A percentile compares a stretch with the other conserved stretches of the same genome.
Conservation (phyloP, 169 alveolate genomes). For the Eimeria tenella region DNA sequence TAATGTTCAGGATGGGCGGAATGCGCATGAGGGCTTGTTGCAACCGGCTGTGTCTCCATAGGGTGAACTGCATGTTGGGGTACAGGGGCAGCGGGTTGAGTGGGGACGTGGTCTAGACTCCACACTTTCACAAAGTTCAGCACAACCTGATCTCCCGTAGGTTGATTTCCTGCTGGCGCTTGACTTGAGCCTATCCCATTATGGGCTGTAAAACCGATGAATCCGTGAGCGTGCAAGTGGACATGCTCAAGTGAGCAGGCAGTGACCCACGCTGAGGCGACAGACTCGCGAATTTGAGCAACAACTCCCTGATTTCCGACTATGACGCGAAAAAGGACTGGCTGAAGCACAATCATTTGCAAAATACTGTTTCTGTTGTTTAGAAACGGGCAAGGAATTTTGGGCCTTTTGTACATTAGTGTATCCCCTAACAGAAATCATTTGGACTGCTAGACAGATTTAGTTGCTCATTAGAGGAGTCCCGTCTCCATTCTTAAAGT, state of each 20-base stretch:
- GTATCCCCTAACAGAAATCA: no score
- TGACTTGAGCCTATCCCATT: slow-evolving; percentile 73
- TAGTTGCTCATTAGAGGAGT: no score
- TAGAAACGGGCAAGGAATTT: no score
- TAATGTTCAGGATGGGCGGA: slow-evolving; percentile 43
- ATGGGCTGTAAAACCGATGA: slow-evolving; percentile 83
- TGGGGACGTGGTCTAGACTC: slow-evolving; percentile 79
- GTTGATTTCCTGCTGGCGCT: slow-evolving; percentile 40
- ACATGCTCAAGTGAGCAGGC: slow-evolving; percentile 80
- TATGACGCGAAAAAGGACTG: slow-evolving; percentile 79
- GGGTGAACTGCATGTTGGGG: slow-evolving; percentile 43
- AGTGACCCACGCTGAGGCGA: slow-evolving; percentile 82
- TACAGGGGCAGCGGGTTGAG: slow-evolving; percentile 26
- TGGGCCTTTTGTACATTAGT: no score
- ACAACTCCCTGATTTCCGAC: slow-evolving; percentile 83
- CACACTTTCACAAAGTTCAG: slow-evolving; percentile 74
- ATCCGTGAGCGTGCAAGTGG: slow-evolving; percentile 79
- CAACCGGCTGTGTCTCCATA: not conserved
- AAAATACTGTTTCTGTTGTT: not conserved
- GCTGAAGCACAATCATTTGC: slow-evolving; percentile 38
- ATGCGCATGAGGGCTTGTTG: slow-evolving; percentile 43
- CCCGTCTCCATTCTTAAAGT: no score
- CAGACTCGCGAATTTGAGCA: slow-evolving; percentile 81
- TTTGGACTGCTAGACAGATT: no score
- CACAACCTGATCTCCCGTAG: slow-evolving; percentile 67